Evolutionary conservation across 1,139 yeast species (phyloP), one percentile per base, ranked within the genome.

Genomic region (Debaryomyces sp.): DNA sequence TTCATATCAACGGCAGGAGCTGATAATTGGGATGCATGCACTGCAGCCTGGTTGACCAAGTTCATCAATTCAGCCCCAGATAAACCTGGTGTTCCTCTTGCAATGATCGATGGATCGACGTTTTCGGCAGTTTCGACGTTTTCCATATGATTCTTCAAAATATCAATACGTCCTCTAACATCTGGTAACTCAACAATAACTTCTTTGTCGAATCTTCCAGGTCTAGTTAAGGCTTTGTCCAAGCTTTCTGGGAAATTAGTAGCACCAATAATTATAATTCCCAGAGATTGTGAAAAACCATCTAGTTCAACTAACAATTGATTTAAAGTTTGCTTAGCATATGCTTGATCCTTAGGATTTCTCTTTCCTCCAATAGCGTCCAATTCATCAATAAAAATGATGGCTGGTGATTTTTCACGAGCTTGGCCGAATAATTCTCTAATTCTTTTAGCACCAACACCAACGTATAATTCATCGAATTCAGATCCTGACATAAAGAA

Each of bases 341-440:
- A 92, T 0, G 98, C 98, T 68, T 94, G 98, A 67, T 94, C 99
- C 68, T 88, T 90, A 33, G 99, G 96, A 62, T 92, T 92, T 68
- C 99, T 84, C 68, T 91, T 92, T 44, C 97, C 96, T 68, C 99
- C 99, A 75, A 95, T 91, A 26, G 99, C 99, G 75, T 94, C 99
- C 63, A 94, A 79, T 71, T 92, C 98, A 71, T 92, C 99, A 61
- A 92, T 92, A 67, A 94, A 94, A 42, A 94, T 89, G 59, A 95
- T 95, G 1, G 98, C 97, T 2, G 99, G 99, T 0, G 97, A 91
- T 64, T 91, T 89, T 36, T 92, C 91, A 59, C 97, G 80, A 6
- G 99, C 99, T 57, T 94, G 96, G 9, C 85, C 76, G 62, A 95
- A 95, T 55, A 95, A 78, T 63, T 95, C 99, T 58, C 99, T 84